Percentiles rank a stretch among this genome's conserved stretches.
Evolutionary conservation across 179 eudicot species (phyloP).

Genomic region (Gypsophila paniculata): DNA sequence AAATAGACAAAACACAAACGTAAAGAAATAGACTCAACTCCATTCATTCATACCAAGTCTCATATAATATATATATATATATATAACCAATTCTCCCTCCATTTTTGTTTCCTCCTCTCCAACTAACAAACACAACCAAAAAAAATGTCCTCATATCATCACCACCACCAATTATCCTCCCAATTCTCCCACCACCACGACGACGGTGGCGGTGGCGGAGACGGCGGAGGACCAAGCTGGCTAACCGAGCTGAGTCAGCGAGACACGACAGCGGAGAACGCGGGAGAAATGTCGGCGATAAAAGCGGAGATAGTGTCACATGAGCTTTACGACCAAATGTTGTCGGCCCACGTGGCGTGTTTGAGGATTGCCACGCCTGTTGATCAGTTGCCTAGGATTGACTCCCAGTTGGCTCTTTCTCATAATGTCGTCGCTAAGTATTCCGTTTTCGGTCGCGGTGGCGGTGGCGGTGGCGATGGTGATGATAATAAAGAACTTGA

Average conservation of each 20-base stretch:
- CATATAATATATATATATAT: no score
- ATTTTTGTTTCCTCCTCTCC: no score
- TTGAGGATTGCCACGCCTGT: slow-evolving; percentile 69
- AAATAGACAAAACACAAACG: no score
- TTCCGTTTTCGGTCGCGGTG: slow-evolving; percentile 27
- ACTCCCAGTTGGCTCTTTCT: slow-evolving; percentile 57
- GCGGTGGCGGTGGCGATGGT: background rate
- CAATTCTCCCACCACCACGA: slow-evolving; percentile 14
- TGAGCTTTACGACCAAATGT: slow-evolving; percentile 62
- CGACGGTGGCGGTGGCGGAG: slow-evolving; percentile 18
- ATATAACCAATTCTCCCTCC: no score
- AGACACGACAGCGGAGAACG: slow-evolving; percentile 31
- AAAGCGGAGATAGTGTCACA: slow-evolving; percentile 54
- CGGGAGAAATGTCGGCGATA: slow-evolving; percentile 4
- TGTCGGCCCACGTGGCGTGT: slow-evolving; percentile 70
- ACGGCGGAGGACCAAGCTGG: slow-evolving; percentile 46
- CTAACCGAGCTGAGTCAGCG: slow-evolving; percentile 38
- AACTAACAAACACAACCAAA: no score
- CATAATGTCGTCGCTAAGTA: slow-evolving; percentile 60
- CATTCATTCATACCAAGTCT: no score
- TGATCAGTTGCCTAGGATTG: slow-evolving; percentile 70
- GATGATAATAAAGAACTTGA: slow-evolving; percentile 52
- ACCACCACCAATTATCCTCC: no score
- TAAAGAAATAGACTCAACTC: no score
- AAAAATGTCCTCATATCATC: no score